These are phyloP conservation scores for Fusarium cicatricum DNA, from an alignment of 2,329 filamentous ascomycete species.

Conservation along the genomic window DNA sequence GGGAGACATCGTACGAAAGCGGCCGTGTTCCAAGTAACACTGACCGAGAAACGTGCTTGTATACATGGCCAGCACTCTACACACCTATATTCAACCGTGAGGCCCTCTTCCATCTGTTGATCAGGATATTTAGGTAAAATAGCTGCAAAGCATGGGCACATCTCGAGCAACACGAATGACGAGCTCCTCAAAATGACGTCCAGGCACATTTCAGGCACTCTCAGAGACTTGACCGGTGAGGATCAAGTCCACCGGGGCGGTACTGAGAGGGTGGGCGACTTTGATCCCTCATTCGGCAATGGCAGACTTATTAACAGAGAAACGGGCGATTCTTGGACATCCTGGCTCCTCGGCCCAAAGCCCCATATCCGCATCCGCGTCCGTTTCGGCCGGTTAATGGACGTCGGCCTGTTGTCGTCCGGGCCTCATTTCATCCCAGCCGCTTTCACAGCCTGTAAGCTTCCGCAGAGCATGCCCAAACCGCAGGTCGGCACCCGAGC, in stretches of 20 bases:
- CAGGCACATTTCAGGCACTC: slow-evolving; percentile 16
- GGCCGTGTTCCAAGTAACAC: slow-evolving; percentile 29
- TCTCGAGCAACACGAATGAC: slow-evolving; percentile 13
- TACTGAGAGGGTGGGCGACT: slow-evolving; percentile 42
- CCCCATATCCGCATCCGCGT: neutral
- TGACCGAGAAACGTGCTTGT: slow-evolving; percentile 32
- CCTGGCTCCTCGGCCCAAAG: neutral
- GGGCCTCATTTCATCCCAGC: slow-evolving; percentile 29
- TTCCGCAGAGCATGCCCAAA: slow-evolving; percentile 13
- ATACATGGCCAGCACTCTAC: slow-evolving; percentile 9
- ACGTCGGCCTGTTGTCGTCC: slow-evolving; percentile 4
- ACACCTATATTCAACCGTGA: slow-evolving; percentile 16
- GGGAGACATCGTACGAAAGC: slow-evolving; percentile 32
- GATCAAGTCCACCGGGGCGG: slow-evolving; percentile 29
- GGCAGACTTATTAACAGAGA: slow-evolving; percentile 26
- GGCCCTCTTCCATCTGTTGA: slow-evolving; percentile 22
- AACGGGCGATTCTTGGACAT: too few relatives aligned
- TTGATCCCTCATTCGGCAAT: slow-evolving; percentile 47
- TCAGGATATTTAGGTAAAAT: slow-evolving; percentile 14
- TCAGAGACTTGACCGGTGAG: slow-evolving; percentile 33
- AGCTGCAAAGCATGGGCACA: slow-evolving; percentile 18
- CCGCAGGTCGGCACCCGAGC: slow-evolving; percentile 11
- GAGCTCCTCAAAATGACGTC: slow-evolving; percentile 29
- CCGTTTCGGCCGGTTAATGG: slow-evolving; percentile 10
- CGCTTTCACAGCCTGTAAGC: slow-evolving; percentile 10